A percentile compares a stretch with the other conserved stretches of the same genome.
phyloP scores from a whole-genome alignment of 768 basidiomycete genomes.

The Kwoniella bestiolae region DNA sequence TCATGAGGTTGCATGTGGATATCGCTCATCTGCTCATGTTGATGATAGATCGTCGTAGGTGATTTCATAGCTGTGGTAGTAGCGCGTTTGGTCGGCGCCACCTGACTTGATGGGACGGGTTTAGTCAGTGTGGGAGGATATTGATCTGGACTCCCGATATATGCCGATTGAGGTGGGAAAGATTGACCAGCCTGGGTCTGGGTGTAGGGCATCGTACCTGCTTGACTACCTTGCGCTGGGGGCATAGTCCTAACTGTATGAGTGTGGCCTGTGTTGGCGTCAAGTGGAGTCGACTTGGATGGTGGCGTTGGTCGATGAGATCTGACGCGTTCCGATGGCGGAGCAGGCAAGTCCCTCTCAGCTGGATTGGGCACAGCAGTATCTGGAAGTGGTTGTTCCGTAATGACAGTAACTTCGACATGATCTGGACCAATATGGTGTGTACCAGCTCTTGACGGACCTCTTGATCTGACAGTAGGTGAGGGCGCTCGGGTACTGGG shows the following conservation, averaged over 20 bases:
- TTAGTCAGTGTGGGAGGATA: conserved; percentile 13
- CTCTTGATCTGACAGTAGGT: not conserved
- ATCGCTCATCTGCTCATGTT: not conserved
- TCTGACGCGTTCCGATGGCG: conserved; percentile 31
- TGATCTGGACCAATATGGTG: conserved; percentile 17
- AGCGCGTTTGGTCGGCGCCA: not conserved
- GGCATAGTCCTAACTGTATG: not conserved
- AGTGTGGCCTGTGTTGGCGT: not conserved
- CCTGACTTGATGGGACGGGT: conserved; percentile 10
- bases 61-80: not conserved
- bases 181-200: not conserved
- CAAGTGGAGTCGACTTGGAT: conserved; percentile 3
- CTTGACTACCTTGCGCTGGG: not conserved
- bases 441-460: not conserved
- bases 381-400: conserved; percentile 14
- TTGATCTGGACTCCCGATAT: conserved; percentile 15
- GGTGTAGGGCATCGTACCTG: not conserved
- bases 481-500: conserved; percentile 20
- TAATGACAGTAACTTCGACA: conserved; percentile 31
- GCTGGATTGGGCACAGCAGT: conserved; percentile 29
- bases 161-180: conserved; percentile 8
- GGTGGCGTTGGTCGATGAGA: conserved; percentile 27
- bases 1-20: conserved; percentile 16
- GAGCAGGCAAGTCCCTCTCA: conserved; percentile 33
- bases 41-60: not conserved